Base-by-base conservation (phyloP, 164 flowering plant species). In the Liquidambar formosana region DNA sequence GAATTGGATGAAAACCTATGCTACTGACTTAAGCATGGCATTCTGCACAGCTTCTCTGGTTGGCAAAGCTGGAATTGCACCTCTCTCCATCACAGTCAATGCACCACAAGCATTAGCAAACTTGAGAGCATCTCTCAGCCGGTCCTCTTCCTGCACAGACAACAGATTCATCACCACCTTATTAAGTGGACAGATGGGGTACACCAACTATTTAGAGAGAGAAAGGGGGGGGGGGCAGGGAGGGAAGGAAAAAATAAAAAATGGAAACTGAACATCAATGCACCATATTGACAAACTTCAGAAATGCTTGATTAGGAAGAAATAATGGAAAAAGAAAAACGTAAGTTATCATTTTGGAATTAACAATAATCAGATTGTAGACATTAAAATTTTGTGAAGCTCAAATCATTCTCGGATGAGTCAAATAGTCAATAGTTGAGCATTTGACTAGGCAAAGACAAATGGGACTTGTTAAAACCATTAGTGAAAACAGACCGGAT, bases 21-120 rank as follows among this genome's bases (percentile, higher is more conserved):
- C 71, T 0, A 77, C 82, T 15, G 75, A 38, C 62, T 85, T 79
- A 16, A 79, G 78, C 65, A 90, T 57, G 43, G 89, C 86, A 25
- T 85, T 70, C 41, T 80, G 75, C 11, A 88, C 98, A 8, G 84
- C 84, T 68, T 85, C 84, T 80, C 69, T 78, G 11, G 90, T 71
- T 14, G 98, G 98, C 82, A 94, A 77, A 66, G 97, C 93, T 38
- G 98, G 98, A 72, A 94, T 92, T 45, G 98, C 97, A 68, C 98
- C 98, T 81, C 97, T 85, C 77, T 90, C 96, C 63, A 56, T 92
- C 54, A 94, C 97, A 4, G 97, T 88, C 81, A 94, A 75, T 57
- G 96, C 97, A 44, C 98, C 98, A 66, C 98, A 94, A 48, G 81
- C 91, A 82, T 92, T 94, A 5, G 95, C 95, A 76, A 94, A 92